Conservation (phyloP, 75 land plant genomes). For the Pinus tabuliformis region DNA sequence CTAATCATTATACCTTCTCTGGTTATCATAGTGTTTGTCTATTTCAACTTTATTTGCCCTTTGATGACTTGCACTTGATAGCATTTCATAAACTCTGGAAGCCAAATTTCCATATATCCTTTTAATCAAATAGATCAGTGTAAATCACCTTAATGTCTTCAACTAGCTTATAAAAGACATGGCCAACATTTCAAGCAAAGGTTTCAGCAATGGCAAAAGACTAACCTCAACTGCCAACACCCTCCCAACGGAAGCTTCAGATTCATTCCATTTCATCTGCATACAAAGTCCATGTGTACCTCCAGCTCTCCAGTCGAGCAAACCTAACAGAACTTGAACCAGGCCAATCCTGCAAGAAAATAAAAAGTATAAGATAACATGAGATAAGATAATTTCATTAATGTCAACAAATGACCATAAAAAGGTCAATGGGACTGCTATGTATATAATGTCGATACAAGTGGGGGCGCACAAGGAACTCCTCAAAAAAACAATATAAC, state of each 20-base stretch:
- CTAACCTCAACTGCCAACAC: slow-evolving; percentile 96
- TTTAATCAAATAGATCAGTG: not conserved
- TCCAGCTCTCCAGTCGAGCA: slow-evolving; percentile 98
- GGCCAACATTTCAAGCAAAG: not conserved
- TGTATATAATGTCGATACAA: too few relatives aligned
- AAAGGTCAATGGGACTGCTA: too few relatives aligned
- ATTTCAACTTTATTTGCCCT: too few relatives aligned
- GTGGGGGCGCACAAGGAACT: too few relatives aligned
- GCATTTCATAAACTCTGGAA: not conserved
- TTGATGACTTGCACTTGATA: not conserved
- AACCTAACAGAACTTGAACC: slow-evolving; percentile 92
- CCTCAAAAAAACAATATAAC: too few relatives aligned
- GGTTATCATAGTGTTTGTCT: too few relatives aligned
- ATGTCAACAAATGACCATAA: too few relatives aligned
- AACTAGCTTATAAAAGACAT: not conserved
- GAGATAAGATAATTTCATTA: too few relatives aligned
- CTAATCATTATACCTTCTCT: too few relatives aligned
- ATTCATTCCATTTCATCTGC: slow-evolving; percentile 99
- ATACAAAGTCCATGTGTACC: slow-evolving; percentile 88
- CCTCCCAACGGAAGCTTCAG: slow-evolving; percentile 95
- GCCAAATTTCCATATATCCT: not conserved
- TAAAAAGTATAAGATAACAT: not conserved
- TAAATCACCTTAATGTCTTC: not conserved
- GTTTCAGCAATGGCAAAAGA: slow-evolving; percentile 3
- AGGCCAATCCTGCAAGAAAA: slow-evolving; percentile 71